A percentile compares a stretch with the other conserved stretches of the same genome.
These are phyloP conservation scores for Pachyrhizus erosus DNA, from an alignment of 306 rosid species.

Conservation along the genomic window DNA sequence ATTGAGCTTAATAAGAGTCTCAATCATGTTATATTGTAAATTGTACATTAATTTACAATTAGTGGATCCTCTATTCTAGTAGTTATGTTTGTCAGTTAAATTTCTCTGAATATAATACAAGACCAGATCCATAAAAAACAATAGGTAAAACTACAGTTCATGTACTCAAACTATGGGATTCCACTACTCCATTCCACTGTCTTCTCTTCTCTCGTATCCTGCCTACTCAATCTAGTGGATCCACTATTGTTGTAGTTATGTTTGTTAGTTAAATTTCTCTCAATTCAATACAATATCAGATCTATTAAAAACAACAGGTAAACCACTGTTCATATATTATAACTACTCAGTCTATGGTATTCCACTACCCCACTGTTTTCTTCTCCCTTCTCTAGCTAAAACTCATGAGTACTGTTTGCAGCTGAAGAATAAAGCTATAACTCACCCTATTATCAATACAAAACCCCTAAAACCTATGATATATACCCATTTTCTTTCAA, in stretches of 20 bases:
- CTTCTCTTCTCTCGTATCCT: not conserved
- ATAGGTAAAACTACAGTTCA: not conserved
- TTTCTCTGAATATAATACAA: too few relatives aligned
- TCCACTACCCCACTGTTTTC: not conserved
- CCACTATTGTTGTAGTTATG: not conserved
- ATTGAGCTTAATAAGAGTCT: not conserved
- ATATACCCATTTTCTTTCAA: too few relatives aligned
- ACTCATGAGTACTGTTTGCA: not conserved
- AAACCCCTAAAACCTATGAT: too few relatives aligned
- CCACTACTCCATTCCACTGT: not conserved
- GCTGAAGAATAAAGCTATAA: too few relatives aligned
- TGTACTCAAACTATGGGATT: not conserved
- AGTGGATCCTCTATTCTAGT: not conserved
- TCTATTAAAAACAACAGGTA: not conserved
- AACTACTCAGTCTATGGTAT: slow-evolving; percentile 7
- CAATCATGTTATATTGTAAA: not conserved
- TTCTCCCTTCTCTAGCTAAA: not conserved
- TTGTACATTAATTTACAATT: not conserved
- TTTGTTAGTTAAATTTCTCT: not conserved
- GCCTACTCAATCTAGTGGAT: not conserved
- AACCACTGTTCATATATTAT: not conserved
- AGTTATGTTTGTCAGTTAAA: slow-evolving; percentile 5
- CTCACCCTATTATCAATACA: too few relatives aligned
- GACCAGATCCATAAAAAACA: too few relatives aligned
- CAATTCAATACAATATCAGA: not conserved